Evolutionary conservation across 2,329 filamentous ascomycete genomes (phyloP).

Genomic region (Aspergillus quadricinctus): DNA sequence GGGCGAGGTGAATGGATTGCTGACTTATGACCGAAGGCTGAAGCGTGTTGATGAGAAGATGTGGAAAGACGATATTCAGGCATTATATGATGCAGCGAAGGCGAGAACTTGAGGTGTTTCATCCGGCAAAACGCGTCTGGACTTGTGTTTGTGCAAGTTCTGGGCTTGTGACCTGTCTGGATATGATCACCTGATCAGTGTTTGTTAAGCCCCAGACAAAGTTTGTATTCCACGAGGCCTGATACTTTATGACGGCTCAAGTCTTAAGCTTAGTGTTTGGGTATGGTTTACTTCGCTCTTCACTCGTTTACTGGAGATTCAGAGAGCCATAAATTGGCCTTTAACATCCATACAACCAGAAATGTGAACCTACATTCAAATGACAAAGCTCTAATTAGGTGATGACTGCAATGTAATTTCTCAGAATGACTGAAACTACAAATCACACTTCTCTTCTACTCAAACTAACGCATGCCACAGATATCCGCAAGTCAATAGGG

Average conservation of each 20-base stretch:
- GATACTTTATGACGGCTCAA: no score
- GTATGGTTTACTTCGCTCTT: background rate
- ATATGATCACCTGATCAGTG: background rate
- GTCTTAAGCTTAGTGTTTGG: background rate
- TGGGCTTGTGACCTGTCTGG: background rate
- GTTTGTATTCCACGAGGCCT: no score
- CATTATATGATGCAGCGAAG: conserved; percentile 54
- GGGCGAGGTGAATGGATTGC: conserved; percentile 67
- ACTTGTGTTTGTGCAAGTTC: no score
- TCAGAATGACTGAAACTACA: no score
- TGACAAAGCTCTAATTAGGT: no score
- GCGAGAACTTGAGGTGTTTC: background rate
- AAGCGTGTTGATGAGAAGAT: conserved; percentile 51
- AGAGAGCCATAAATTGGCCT: background rate
- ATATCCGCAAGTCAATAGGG: no score
- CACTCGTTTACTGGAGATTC: background rate
- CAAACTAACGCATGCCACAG: no score
- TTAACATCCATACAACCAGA: background rate
- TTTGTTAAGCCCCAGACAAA: background rate
- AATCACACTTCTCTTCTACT: no score
- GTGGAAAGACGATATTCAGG: conserved; percentile 59
- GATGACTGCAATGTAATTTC: no score
- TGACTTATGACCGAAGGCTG: conserved; percentile 64
- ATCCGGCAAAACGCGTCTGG: background rate
- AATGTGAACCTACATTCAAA: no score